These are phyloP conservation scores for Macrophomina tecta DNA, from an alignment of 2,329 filamentous ascomycete genomes.

Conservation along the genomic window DNA sequence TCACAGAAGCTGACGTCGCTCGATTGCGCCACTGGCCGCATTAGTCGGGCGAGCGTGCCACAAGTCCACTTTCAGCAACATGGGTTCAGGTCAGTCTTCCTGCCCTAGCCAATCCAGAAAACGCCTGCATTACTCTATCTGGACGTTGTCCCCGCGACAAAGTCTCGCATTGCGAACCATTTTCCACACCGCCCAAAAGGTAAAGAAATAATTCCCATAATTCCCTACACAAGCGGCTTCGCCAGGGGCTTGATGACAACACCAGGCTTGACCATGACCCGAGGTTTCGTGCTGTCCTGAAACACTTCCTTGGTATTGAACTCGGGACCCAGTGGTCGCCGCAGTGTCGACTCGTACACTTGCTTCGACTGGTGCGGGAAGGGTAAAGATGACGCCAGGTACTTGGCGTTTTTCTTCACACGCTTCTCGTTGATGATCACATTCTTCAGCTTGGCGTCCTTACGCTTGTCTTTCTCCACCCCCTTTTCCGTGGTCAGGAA, in stretches of 20 bases:
- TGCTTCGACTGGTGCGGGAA: constrained; percentile 86
- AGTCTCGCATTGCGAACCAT: constrained; percentile 19
- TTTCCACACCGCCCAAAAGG: constrained; percentile 3
- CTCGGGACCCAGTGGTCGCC: constrained; percentile 88
- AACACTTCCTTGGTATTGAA: constrained; percentile 97
- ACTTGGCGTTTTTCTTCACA: constrained; percentile 89
- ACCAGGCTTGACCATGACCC: constrained; percentile 88
- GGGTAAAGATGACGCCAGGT: constrained; percentile 81
- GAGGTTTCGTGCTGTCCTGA: constrained; percentile 86
- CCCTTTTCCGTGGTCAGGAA: constrained; percentile 69
- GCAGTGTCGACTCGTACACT: constrained; percentile 88
- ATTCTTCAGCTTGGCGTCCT: constrained; percentile 79
- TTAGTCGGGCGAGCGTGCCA: constrained; percentile 9
- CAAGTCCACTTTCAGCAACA: constrained; percentile 8
- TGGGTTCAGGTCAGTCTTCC: constrained; percentile 12
- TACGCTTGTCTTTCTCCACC: constrained; percentile 76
- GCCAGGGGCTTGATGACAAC: constrained; percentile 84
- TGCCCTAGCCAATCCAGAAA: constrained; percentile 1
- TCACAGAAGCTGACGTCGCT: constrained; percentile 13
- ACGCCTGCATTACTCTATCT: constrained; percentile 25
- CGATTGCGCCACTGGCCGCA: neutral
- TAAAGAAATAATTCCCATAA: neutral
- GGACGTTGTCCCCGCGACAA: constrained; percentile 24
- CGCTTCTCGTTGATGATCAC: constrained; percentile 94
- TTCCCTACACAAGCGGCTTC: constrained; percentile 66